Evolutionary conservation across 371 early-diverging fungal species (phyloP).

Genomic region (Mortierella sp.): DNA sequence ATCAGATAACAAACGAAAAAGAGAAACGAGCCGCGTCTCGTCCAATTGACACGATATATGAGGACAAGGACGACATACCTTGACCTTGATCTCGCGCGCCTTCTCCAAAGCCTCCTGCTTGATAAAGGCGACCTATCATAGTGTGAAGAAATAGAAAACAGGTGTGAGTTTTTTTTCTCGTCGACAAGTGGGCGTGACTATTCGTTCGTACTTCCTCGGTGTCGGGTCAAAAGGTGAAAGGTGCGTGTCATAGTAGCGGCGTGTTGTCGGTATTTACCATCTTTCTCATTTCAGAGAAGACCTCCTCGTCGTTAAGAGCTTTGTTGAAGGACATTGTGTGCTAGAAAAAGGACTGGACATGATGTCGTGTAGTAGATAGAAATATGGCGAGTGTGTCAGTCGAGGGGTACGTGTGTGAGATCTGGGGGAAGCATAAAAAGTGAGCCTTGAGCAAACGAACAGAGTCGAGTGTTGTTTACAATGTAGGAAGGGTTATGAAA

Average conservation of each 20-base stretch:
- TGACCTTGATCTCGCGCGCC: slow-evolving; percentile 98
- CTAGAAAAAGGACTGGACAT: slow-evolving; percentile 19
- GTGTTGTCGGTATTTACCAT: slow-evolving; percentile 70
- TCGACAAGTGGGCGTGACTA: no score
- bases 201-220: background rate
- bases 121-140: slow-evolving; percentile 91
- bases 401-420: background rate
- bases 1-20: background rate
- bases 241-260: background rate
- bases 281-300: slow-evolving; percentile 88
- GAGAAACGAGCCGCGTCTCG: background rate
- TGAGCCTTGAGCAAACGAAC: background rate
- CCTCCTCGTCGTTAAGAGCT: slow-evolving; percentile 94
- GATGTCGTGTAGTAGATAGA: slow-evolving; percentile 1
- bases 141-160: background rate
- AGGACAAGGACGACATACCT: slow-evolving; percentile 66
- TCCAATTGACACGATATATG: background rate
- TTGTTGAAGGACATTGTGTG: slow-evolving; percentile 61
- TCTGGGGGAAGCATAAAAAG: background rate
- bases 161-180: background rate
- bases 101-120: slow-evolving; percentile 98
- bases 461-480: slow-evolving; percentile 1
- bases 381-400: slow-evolving; percentile 6
- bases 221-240: background rate
- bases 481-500: slow-evolving; percentile 2